These are phyloP conservation scores for Cladosporium sp. DNA, from an alignment of 2,329 filamentous ascomycete genomes.

Conservation along the genomic window DNA sequence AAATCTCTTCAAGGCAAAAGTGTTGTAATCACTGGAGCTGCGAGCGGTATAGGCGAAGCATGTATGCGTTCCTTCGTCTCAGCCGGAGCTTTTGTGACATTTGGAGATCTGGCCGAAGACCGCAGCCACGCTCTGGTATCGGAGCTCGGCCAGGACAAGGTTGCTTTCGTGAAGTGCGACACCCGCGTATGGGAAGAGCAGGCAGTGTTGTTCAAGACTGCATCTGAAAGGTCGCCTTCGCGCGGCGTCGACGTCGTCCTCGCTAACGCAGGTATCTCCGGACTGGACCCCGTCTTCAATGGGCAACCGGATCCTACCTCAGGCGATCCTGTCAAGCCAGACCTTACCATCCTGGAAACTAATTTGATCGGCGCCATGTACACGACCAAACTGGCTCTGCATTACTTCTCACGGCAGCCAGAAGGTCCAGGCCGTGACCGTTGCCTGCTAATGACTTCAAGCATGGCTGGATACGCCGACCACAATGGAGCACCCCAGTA, in stretches of 20 bases:
- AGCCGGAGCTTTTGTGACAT: conserved; percentile 38
- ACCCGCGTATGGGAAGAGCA: conserved; percentile 36
- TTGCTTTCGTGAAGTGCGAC: conserved; percentile 34
- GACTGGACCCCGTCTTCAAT: conserved; percentile 26
- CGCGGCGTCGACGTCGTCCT: conserved; percentile 32
- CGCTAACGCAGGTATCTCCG: conserved; percentile 34
- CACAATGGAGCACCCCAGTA: conserved; percentile 38
- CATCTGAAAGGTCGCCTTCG: conserved; percentile 24
- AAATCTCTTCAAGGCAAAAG: conserved; percentile 45
- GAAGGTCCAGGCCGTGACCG: conserved; percentile 40
- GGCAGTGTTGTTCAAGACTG: conserved; percentile 33
- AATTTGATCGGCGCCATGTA: conserved; percentile 31
- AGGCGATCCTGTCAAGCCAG: conserved; percentile 30
- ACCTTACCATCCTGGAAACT: conserved; percentile 28
- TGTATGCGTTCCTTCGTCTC: conserved; percentile 35
- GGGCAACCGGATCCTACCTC: conserved; percentile 20
- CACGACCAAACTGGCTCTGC: conserved; percentile 40
- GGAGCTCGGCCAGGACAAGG: conserved; percentile 35
- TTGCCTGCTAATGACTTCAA: conserved; percentile 52
- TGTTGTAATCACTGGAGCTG: conserved; percentile 52
- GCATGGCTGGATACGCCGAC: conserved; percentile 52
- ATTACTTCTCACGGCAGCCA: conserved; percentile 38
- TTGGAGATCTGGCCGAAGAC: conserved; percentile 36
- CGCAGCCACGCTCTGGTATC: conserved; percentile 31
- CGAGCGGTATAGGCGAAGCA: conserved; percentile 40